Base-by-base conservation (phyloP, 139 green algal species). In the Nannochloris sp. region DNA sequence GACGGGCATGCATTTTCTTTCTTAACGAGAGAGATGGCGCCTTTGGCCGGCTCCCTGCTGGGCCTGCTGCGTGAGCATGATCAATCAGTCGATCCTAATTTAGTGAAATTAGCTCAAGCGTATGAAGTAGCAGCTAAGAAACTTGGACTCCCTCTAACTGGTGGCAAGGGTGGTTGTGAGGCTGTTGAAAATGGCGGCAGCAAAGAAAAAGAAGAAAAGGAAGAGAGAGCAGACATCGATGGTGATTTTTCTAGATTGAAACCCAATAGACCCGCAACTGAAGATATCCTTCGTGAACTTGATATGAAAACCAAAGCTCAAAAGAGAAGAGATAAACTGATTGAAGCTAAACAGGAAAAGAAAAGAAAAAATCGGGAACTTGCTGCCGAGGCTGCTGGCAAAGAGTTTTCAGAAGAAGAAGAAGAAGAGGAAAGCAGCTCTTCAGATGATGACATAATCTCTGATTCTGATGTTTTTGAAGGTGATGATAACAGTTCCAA, bases 1-100 rank as follows among this genome's bases (percentile, higher is more conserved):
- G 75, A 79, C 33, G 94, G 94, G 27, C 89, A 96, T 38, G 84
- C 89, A 9, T 92, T 81, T 65, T 85, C 70, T 53, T 95, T 97
- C 76, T 89, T 97, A 60, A 95, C 87, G 1, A 75, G 86, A 36
- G 84, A 76, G 27, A 67, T 95, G 19, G 83, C 86, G 0, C 74
- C 69, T 0, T 54, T 96, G 23, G 83, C 86, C 1, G 36, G 44
- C 0, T 70, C 83, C 0, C 39, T 95, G 30, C 47, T 91, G 24
- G 31, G 72, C 3, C 76, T 95, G 48, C 83, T 96, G 42, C 13
- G 44, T 25, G 29, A 25, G 29, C 65, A 75, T 34, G 61, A 25
- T 6, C 67, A 80, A 64, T 19, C 78, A 0, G 36, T 92, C 3
- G 89, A 96, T 64, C 88, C 88, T 46, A 91, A 95, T 73, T 71